A percentile compares a stretch with the other conserved stretches of the same genome.
Evolutionary conservation across 2,329 filamentous ascomycete genomes (phyloP).

Genomic region (Calonectria pseudoturangicola): DNA sequence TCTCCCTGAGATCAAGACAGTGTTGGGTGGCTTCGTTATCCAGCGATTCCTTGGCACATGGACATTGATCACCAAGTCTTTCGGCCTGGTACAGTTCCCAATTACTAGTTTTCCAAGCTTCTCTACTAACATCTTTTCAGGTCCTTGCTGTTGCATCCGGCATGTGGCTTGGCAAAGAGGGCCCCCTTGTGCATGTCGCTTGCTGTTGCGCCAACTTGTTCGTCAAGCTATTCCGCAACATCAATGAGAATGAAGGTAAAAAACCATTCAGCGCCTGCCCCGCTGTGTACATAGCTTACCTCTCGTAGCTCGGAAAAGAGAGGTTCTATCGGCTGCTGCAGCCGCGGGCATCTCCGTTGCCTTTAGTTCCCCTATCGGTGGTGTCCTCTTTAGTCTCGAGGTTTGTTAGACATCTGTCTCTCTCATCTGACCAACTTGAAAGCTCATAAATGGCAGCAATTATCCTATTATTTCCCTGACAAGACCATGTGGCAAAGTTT

Average conservation of each 20-base stretch:
- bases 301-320: constrained; percentile 84
- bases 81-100: constrained; percentile 81
- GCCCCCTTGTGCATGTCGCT: constrained; percentile 94
- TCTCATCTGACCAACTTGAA: neutral
- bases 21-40: constrained; percentile 95
- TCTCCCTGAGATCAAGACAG: constrained; percentile 98
- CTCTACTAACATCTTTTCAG: constrained; percentile 64
- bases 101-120: neutral
- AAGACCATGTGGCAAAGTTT: constrained; percentile 99
- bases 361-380: constrained; percentile 94
- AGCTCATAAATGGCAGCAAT: constrained; percentile 73
- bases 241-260: constrained; percentile 90
- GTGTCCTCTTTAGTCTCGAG: constrained; percentile 96
- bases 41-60: constrained; percentile 88
- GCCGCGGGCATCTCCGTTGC: constrained; percentile 95
- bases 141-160: constrained; percentile 94
- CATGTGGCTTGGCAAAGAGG: constrained; percentile 98
- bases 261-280: constrained; percentile 5
- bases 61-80: constrained; percentile 92
- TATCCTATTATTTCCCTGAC: constrained; percentile 98
- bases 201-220: constrained; percentile 97
- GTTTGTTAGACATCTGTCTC: constrained; percentile 60
- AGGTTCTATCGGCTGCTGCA: constrained; percentile 93
- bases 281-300: constrained; percentile 35
- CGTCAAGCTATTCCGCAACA: constrained; percentile 87